Evolutionary conservation across 768 basidiomycete genomes (phyloP).

Genomic region (Amanita jacksonii): DNA sequence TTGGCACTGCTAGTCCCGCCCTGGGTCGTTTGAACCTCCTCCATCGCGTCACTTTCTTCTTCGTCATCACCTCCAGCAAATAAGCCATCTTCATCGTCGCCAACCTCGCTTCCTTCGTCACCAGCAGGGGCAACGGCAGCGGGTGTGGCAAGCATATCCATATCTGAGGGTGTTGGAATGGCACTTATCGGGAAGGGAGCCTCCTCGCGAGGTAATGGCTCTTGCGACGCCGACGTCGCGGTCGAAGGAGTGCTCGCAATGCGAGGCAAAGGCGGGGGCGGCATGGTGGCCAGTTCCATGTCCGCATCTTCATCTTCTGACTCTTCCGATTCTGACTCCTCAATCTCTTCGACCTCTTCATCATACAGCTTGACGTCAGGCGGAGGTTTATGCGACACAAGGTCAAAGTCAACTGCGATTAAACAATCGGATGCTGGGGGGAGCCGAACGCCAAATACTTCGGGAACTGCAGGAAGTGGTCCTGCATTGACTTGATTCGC

Average conservation of each 20-base stretch:
- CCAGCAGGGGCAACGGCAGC: slow-evolving; percentile 24
- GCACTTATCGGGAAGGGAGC: slow-evolving; percentile 52
- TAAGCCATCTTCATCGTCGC: slow-evolving; percentile 67
- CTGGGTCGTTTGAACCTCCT: slow-evolving; percentile 53
- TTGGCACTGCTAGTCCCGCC: slow-evolving; percentile 51
- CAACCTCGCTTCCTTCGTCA: slow-evolving; percentile 64
- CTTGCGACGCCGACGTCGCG: slow-evolving; percentile 24
- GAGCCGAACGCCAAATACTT: slow-evolving; percentile 82
- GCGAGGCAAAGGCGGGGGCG: slow-evolving; percentile 14
- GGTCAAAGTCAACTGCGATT: slow-evolving; percentile 76
- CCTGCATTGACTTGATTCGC: slow-evolving; percentile 77
- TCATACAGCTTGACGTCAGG: slow-evolving; percentile 68
- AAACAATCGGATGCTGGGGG: slow-evolving; percentile 63
- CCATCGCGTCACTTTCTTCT: slow-evolving; percentile 77
- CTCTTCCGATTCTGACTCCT: slow-evolving; percentile 62
- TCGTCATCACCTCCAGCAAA: slow-evolving; percentile 72
- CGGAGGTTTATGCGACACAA: slow-evolving; percentile 78
- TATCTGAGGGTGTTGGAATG: slow-evolving; percentile 56
- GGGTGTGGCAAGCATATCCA: slow-evolving; percentile 50
- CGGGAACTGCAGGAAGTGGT: slow-evolving; percentile 76
- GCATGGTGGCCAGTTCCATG: slow-evolving; percentile 58
- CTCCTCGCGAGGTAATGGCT: slow-evolving; percentile 31
- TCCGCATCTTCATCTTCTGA: slow-evolving; percentile 49
- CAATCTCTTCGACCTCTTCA: slow-evolving; percentile 76
- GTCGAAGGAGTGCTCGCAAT: slow-evolving; percentile 14